Evolutionary conservation across 129 eudicot genomes (phyloP).

Genomic region (Oenanthe sinensis): DNA sequence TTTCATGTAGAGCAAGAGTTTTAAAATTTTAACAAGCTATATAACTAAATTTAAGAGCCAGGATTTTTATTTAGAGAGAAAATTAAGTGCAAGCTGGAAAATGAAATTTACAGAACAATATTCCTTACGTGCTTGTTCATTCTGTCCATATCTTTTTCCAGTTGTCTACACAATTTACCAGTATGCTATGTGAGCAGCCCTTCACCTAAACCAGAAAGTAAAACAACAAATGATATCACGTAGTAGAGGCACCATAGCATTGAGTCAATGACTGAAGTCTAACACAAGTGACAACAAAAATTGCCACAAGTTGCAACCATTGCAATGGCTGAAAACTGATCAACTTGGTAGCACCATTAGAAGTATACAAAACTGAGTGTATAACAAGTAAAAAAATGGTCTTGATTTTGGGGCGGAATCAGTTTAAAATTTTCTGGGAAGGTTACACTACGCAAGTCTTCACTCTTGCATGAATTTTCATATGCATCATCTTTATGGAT

Average conservation of each 20-base stretch:
- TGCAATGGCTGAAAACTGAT: neutral
- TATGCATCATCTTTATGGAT: neutral
- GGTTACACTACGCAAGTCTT: neutral
- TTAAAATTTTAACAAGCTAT: neutral
- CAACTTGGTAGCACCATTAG: neutral
- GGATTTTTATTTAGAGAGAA: neutral
- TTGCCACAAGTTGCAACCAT: neutral
- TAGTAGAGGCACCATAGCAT: neutral
- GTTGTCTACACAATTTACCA: neutral
- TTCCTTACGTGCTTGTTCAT: neutral
- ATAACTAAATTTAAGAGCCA: neutral
- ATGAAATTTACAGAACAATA: neutral
- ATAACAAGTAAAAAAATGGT: neutral
- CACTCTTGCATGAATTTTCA: neutral
- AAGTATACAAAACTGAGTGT: neutral
- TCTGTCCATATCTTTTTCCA: neutral
- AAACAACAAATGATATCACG: neutral
- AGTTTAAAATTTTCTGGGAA: neutral
- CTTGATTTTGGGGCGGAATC: neutral
- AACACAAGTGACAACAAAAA: neutral
- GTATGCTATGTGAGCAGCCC: neutral
- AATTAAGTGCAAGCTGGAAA: neutral
- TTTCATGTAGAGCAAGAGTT: neutral
- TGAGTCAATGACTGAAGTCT: neutral
- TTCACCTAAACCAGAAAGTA: neutral